A percentile compares a stretch with the other conserved stretches of the same genome.
phyloP scores from a whole-genome alignment of 352 stramenopile species.

The Pythium biforme region DNA sequence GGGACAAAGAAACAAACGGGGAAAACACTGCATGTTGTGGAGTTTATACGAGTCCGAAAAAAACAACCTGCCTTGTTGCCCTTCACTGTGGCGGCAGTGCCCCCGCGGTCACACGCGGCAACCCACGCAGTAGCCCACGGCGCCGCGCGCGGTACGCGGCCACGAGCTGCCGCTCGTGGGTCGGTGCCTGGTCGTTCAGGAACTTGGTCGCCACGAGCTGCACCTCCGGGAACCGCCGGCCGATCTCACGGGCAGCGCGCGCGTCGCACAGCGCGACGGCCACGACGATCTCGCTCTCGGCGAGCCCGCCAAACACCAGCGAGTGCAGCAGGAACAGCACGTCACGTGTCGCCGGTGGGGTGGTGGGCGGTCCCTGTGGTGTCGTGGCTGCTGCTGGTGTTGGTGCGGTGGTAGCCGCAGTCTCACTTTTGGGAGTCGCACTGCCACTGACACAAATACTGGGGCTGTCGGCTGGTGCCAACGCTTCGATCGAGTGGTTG shows the following conservation, averaged over 20 bases:
- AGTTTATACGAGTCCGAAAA: too few relatives aligned
- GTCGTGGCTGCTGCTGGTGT: too few relatives aligned
- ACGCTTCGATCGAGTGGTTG: too few relatives aligned
- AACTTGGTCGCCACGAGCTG: conserved; percentile 4
- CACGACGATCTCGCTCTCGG: conserved; percentile 7
- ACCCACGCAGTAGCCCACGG: neutral
- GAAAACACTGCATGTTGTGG: too few relatives aligned
- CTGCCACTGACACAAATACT: too few relatives aligned
- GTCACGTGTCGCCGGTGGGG: neutral
- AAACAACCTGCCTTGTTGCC: too few relatives aligned
- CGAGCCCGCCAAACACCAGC: conserved; percentile 4
- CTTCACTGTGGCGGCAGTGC: too few relatives aligned
- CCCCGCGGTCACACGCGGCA: neutral
- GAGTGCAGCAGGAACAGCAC: conserved; percentile 2
- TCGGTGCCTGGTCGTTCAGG: neutral
- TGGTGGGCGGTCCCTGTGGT: neutral
- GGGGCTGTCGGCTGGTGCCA: too few relatives aligned
- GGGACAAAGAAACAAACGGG: too few relatives aligned
- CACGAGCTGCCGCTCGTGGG: neutral
- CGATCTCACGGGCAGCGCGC: neutral
- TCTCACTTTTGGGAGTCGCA: too few relatives aligned
- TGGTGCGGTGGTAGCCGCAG: too few relatives aligned
- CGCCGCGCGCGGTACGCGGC: neutral
- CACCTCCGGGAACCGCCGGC: conserved; percentile 1
- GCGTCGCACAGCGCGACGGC: neutral